Base-by-base conservation (phyloP, 768 basidiomycete species). In the Kwoniella botswanensis region DNA sequence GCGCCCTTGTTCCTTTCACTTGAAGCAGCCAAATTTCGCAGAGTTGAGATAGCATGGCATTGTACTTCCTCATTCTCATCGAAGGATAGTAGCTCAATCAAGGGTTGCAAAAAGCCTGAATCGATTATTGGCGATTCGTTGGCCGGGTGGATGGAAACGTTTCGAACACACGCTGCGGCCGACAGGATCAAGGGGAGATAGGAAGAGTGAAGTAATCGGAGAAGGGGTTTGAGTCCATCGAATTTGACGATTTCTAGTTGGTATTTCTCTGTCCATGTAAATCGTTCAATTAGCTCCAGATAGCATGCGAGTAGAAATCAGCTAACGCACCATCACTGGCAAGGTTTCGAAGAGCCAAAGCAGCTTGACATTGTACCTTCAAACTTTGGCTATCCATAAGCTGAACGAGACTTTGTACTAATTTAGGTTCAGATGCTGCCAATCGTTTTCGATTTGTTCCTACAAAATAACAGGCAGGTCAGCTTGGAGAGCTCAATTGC, bases 61-160 rank as follows among this genome's bases (percentile, higher is more conserved):
- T 99, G 97, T 24, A 99, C 94, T 84, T 99, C 97, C 85, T 99
- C 97, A 79, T 98, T 98, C 84, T 99, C 97, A 84, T 98, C 98
- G 86, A 98, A 98, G 1, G 95, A 93, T 22, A 99, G 86, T 42
- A 99, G 88, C 81, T 93, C 94, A 83, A 99, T 98, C 52, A 99
- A 86, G 0, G 97, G 97, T 78, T 93, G 92, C 72, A 98, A 85
- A 87, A 99, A 99, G 21, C 96, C 96, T 44, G 94, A 92, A 79
- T 99, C 97, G 83, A 99, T 99, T 83, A 99, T 99, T 18, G 96
- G 97, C 1, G 94, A 97, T 84, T 98, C 97, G 86, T 99, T 99
- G 82, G 90, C 89, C 0, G 97, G 97, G 83, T 98, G 97, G 69
- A 98, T 99, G 7, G 96, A 98, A 43, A 99, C 97, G 79, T 99